These are phyloP conservation scores for Boletus eberwhitei DNA, from an alignment of 768 basidiomycete species.

Conservation along the genomic window DNA sequence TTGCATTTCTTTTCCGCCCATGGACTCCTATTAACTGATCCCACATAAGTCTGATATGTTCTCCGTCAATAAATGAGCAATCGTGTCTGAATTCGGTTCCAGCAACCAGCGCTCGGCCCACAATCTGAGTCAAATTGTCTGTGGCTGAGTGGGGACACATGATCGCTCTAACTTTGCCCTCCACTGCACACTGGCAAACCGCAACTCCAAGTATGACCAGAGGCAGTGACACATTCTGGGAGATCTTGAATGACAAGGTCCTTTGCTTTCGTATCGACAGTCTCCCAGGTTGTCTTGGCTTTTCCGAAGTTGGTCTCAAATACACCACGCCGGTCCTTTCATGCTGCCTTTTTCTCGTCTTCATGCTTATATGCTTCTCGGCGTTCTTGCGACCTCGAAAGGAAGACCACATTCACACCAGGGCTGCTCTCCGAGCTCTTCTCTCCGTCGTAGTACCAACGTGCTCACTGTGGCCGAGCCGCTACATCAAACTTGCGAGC, in stretches of 20 bases:
- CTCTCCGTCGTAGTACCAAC: constrained; percentile 42
- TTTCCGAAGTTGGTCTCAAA: not conserved
- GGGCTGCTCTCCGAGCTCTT: constrained; percentile 35
- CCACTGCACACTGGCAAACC: not conserved
- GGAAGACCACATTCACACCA: constrained; percentile 13
- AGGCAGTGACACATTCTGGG: constrained; percentile 2
- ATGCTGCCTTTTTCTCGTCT: constrained; percentile 10
- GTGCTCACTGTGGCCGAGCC: constrained; percentile 42
- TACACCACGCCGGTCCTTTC: not conserved
- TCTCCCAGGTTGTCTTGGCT: not conserved
- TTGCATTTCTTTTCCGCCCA: not conserved
- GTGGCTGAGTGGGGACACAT: too few relatives aligned
- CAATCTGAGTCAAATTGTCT: too few relatives aligned
- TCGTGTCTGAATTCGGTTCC: not conserved
- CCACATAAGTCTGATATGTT: too few relatives aligned
- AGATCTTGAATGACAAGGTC: not conserved
- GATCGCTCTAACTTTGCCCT: too few relatives aligned
- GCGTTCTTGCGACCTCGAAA: constrained; percentile 6
- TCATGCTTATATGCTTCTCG: constrained; percentile 2
- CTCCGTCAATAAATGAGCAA: not conserved
- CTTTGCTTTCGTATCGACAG: not conserved
- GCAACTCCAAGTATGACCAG: constrained; percentile 5
- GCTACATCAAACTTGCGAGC: constrained; percentile 34
- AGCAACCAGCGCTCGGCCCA: too few relatives aligned
- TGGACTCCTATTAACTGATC: not conserved